Percentiles rank a stretch among this genome's conserved stretches.
These are phyloP conservation scores for Magnolia officinalis DNA, from an alignment of 164 flowering plant species.

Conservation along the genomic window DNA sequence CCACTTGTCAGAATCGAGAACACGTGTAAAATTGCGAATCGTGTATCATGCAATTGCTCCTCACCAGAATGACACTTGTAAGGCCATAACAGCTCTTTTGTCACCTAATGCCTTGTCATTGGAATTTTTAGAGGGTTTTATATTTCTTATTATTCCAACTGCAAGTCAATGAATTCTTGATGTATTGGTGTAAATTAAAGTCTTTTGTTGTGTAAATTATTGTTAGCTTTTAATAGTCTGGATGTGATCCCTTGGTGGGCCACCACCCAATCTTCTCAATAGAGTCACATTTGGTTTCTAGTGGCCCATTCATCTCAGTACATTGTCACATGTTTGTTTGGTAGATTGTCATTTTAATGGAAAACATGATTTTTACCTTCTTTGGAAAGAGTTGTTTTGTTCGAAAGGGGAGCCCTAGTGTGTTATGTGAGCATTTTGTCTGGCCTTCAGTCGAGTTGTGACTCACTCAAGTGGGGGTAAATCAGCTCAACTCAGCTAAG, in stretches of 20 bases:
- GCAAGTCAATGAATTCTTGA: not conserved
- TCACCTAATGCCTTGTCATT: not conserved
- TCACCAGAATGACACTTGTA: not conserved
- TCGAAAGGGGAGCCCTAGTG: too few species aligned
- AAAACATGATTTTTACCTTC: too few species aligned
- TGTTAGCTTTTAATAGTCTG: not conserved
- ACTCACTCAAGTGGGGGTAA: too few species aligned
- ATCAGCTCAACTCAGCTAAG: too few species aligned
- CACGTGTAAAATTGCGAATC: not conserved
- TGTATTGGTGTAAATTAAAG: not conserved
- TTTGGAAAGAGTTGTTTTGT: not conserved
- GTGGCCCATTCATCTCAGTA: not conserved
- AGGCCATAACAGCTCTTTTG: not conserved
- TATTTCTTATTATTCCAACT: not conserved
- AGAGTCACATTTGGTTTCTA: too few species aligned
- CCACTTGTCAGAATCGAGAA: not conserved
- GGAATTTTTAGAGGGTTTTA: not conserved
- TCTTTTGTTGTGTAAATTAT: not conserved
- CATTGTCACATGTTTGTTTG: not conserved
- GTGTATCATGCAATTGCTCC: not conserved
- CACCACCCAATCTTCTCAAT: not conserved
- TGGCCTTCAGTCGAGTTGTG: too few species aligned
- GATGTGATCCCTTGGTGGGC: not conserved
- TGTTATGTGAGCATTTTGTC: too few species aligned
- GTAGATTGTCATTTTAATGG: not conserved